These are phyloP conservation scores for Colletotrichum sp. DNA, from an alignment of 2,329 filamentous ascomycete genomes.

Conservation along the genomic window DNA sequence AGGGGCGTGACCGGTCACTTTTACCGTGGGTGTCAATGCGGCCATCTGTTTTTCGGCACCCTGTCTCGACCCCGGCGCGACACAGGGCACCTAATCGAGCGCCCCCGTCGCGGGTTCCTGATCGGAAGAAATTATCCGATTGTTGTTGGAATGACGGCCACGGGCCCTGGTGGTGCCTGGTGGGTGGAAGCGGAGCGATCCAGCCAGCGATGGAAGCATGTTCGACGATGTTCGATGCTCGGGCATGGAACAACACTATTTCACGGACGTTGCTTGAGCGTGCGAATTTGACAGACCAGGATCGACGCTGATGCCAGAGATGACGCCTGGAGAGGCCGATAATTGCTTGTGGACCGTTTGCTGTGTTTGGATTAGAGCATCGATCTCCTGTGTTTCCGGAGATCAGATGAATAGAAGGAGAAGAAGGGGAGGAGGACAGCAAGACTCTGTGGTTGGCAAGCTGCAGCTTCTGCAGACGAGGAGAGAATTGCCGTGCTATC, in stretches of 20 bases:
- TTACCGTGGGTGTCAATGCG: conserved; percentile 12
- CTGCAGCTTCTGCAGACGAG: background rate
- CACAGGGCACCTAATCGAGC: background rate
- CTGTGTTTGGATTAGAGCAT: background rate
- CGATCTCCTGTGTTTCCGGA: background rate
- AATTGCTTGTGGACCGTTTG: background rate
- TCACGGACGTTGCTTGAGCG: background rate
- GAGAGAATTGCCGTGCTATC: background rate
- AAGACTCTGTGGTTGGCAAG: background rate
- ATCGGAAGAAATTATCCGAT: background rate
- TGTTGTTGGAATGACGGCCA: background rate
- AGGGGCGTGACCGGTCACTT: conserved; percentile 15
- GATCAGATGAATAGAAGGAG: background rate
- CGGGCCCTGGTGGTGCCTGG: background rate
- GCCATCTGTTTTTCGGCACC: background rate
- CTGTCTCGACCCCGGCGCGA: background rate
- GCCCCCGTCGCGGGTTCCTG: background rate
- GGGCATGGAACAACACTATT: background rate
- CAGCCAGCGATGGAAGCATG: background rate
- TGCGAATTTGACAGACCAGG: background rate
- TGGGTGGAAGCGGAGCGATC: background rate
- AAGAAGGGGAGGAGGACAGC: background rate
- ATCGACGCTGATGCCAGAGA: background rate
- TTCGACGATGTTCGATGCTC: background rate
- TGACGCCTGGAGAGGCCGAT: background rate